Evolutionary conservation across 139 green algal species (phyloP).

Genomic region (Spirogloea muscicola): DNA sequence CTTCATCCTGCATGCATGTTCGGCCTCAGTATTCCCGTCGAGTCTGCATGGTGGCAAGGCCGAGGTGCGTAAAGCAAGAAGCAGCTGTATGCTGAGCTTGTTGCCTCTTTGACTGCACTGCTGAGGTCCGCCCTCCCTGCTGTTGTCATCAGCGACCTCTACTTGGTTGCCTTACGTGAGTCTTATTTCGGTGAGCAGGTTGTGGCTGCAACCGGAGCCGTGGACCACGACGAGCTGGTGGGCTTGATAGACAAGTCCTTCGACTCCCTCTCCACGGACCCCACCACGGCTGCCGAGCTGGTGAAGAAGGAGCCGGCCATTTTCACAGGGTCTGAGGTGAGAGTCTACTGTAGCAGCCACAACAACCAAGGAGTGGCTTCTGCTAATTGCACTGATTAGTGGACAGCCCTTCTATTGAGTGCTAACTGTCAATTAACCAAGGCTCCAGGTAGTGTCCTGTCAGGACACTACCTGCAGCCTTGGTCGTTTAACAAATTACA

Average conservation of each 20-base stretch:
- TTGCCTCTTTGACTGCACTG: not conserved
- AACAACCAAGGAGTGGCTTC: not conserved
- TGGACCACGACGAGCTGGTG: slow-evolving; percentile 94
- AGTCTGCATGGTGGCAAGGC: not conserved
- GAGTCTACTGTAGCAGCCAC: not conserved
- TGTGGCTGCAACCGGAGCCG: slow-evolving; percentile 81
- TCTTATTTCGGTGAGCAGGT: slow-evolving; percentile 49
- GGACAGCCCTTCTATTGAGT: not conserved
- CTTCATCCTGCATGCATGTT: slow-evolving; percentile 8
- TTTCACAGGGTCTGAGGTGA: slow-evolving; percentile 91
- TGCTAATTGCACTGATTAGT: not conserved
- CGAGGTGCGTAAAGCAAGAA: not conserved
- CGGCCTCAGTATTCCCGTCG: not conserved
- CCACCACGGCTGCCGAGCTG: slow-evolving; percentile 54
- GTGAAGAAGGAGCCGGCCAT: slow-evolving; percentile 68
- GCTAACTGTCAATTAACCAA: not conserved
- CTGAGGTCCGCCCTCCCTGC: no score
- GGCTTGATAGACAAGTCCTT: slow-evolving; percentile 68
- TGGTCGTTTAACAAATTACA: not conserved
- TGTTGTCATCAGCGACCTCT: no score
- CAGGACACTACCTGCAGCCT: not conserved
- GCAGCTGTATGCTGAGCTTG: not conserved
- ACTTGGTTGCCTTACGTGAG: not conserved
- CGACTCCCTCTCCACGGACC: slow-evolving; percentile 55
- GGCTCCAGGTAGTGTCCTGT: not conserved